These are phyloP conservation scores for Isoetes engelmannii DNA, from an alignment of 83 land plant species.

Conservation along the genomic window DNA sequence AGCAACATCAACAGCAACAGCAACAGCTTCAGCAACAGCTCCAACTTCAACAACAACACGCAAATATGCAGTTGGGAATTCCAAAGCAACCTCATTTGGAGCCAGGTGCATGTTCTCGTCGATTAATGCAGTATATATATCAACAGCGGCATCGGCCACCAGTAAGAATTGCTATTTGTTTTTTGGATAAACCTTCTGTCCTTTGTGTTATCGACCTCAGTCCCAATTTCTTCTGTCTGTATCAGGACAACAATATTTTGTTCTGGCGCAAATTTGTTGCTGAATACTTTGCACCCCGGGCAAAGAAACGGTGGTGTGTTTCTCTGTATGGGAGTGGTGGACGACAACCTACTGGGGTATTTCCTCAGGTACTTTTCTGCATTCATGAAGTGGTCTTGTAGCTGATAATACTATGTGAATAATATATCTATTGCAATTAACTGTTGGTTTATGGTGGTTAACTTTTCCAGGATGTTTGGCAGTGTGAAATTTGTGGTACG, in stretches of 20 bases:
- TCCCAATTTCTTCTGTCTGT: slow-evolving; percentile 9
- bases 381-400: background rate
- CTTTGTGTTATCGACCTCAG: background rate
- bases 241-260: slow-evolving; percentile 87
- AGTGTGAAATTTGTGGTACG: slow-evolving; percentile 97
- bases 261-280: slow-evolving; percentile 97
- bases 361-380: slow-evolving; percentile 69
- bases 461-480: slow-evolving; percentile 88
- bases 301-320: slow-evolving; percentile 99
- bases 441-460: background rate
- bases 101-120: slow-evolving; percentile 85
- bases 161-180: slow-evolving; percentile 35
- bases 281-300: slow-evolving; percentile 86
- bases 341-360: slow-evolving; percentile 97
- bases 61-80: slow-evolving; percentile 31
- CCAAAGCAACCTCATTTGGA: slow-evolving; percentile 56
- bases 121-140: slow-evolving; percentile 84
- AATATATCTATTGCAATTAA: background rate
- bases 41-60: background rate
- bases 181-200: background rate
- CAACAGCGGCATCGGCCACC: slow-evolving; percentile 86
- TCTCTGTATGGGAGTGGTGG: slow-evolving; percentile 94
- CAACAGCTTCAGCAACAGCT: slow-evolving; percentile 20
- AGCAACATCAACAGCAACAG: slow-evolving; percentile 48
- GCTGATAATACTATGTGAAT: background rate